Percentiles rank a stretch among this genome's conserved stretches.
Conservation (phyloP, 2,329 filamentous ascomycete genomes). For the Epichloe gansuensis region DNA sequence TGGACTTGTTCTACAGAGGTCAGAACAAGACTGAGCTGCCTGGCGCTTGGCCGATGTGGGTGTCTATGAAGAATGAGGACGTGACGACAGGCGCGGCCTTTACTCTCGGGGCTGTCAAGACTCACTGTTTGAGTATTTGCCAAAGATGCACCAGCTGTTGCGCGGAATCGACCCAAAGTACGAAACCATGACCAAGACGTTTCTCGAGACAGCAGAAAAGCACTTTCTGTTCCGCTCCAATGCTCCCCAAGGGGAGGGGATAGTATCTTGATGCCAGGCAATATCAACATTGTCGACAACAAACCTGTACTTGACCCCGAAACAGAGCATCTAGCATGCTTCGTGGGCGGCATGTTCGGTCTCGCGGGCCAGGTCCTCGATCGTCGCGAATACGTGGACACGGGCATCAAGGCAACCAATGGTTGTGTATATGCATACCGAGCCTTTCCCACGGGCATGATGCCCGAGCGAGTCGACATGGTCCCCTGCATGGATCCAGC, state of each 20-base stretch:
- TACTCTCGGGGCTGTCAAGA: slow-evolving; percentile 29
- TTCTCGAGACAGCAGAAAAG: slow-evolving; percentile 42
- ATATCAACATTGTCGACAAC: slow-evolving; percentile 14
- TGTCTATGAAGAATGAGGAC: slow-evolving; percentile 45
- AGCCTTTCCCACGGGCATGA: slow-evolving; percentile 35
- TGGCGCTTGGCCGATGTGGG: slow-evolving; percentile 58
- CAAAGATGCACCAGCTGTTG: slow-evolving; percentile 69
- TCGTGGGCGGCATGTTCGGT: slow-evolving; percentile 38
- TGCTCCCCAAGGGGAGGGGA: slow-evolving; percentile 36
- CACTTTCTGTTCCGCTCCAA: slow-evolving; percentile 51
- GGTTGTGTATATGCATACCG: slow-evolving; percentile 42
- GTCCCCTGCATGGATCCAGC: slow-evolving; percentile 24
- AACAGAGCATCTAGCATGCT: slow-evolving; percentile 37
- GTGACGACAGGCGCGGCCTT: slow-evolving; percentile 18
- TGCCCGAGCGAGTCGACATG: slow-evolving; percentile 38
- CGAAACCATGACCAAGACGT: slow-evolving; percentile 40
- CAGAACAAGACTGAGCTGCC: slow-evolving; percentile 57
- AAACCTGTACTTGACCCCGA: slow-evolving; percentile 17
- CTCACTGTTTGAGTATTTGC: slow-evolving; percentile 67
- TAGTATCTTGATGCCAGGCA: slow-evolving; percentile 40
- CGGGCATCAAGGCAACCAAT: slow-evolving; percentile 32
- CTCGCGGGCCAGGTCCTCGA: slow-evolving; percentile 33
- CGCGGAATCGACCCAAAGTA: slow-evolving; percentile 44
- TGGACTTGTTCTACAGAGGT: slow-evolving; percentile 49
- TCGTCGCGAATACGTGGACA: slow-evolving; percentile 28